These are phyloP conservation scores for Tricholoma furcatifolium DNA, from an alignment of 768 basidiomycete species.

Conservation along the genomic window DNA sequence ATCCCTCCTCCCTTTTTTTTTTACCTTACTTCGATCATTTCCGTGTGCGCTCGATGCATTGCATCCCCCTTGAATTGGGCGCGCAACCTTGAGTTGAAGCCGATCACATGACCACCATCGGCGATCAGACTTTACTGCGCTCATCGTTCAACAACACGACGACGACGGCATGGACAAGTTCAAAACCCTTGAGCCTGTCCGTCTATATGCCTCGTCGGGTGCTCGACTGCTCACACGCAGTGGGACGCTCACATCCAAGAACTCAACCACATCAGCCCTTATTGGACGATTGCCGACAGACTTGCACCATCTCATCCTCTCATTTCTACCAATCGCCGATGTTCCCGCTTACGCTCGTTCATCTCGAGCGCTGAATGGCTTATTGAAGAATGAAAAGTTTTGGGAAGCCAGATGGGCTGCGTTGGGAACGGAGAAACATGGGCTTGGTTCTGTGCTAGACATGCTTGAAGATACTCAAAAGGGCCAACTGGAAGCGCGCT, in stretches of 20 bases:
- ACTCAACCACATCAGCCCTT: slow-evolving; percentile 28
- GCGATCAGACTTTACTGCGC: slow-evolving; percentile 4
- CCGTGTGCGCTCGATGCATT: background rate
- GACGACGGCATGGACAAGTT: slow-evolving; percentile 73
- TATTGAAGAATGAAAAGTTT: slow-evolving; percentile 68
- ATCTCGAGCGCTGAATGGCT: slow-evolving; percentile 59
- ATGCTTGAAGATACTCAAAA: slow-evolving; percentile 66
- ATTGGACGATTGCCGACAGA: slow-evolving; percentile 82
- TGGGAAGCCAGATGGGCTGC: slow-evolving; percentile 78
- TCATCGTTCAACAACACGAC: slow-evolving; percentile 5
- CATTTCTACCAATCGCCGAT: slow-evolving; percentile 76
- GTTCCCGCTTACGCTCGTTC: slow-evolving; percentile 71
- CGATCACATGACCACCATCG: slow-evolving; percentile 10
- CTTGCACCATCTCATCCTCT: slow-evolving; percentile 72
- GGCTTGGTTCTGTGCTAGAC: slow-evolving; percentile 45
- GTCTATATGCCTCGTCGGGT: slow-evolving; percentile 43
- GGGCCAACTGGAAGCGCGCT: slow-evolving; percentile 66
- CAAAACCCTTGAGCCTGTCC: slow-evolving; percentile 76
- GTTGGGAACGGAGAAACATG: slow-evolving; percentile 44
- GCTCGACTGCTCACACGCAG: slow-evolving; percentile 27
- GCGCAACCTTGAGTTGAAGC: background rate
- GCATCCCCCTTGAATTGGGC: too few relatives aligned
- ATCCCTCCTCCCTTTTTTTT: too few relatives aligned
- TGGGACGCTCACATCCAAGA: slow-evolving; percentile 14
- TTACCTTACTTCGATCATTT: background rate